Evolutionary conservation across 2,329 filamentous ascomycete species (phyloP), one percentile per base, ranked within the genome.

Genomic region (Penicillium thymicola): DNA sequence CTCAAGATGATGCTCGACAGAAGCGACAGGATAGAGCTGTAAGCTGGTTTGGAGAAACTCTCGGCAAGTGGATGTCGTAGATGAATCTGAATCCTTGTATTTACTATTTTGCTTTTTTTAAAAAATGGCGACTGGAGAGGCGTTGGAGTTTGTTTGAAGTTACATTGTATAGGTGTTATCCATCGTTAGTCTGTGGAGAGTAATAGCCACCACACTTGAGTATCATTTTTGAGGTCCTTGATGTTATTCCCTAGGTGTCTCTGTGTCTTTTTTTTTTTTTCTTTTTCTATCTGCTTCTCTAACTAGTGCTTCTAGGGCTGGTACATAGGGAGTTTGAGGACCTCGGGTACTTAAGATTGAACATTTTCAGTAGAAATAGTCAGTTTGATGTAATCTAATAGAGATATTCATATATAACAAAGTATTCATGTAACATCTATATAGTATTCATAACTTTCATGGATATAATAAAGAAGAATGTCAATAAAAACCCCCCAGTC

Each of bases 21-120:
- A 75, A 75, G 59, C 67, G 75, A 53, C 69, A 70, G 49, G 72
- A 76, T 53, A 75, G 70, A 59, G 70, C 72, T 36, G 67, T 69
- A 27, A 70, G 69, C 44, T 76, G 74, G 74, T 76, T 78, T 68
- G 75, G 75, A 42, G 73, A 76, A 63, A 76, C 74, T 1, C 65
- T 78, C 59, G 75, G 73, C 13, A 75, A 70, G 54, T 77, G 72
- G 70, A 52, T 77, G 40, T 70, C 74, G 18, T 76, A 65, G 40
- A 27, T 6, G 11, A 11, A 9, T 25, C 13, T 28, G 8, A 2
- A 9, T 28, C 7, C 16, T 51, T 51, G 49, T 51, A 51, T 11
- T 27, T 51, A 51, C 21, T 51, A 44, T 51, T 45, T 44, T 51
- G 30, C 11, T 7, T 21, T 7, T 21, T 51, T 44, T 44, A 16